These are phyloP conservation scores for Avena sativa DNA, from an alignment of 176 grass and related monocot genomes.

Conservation along the genomic window DNA sequence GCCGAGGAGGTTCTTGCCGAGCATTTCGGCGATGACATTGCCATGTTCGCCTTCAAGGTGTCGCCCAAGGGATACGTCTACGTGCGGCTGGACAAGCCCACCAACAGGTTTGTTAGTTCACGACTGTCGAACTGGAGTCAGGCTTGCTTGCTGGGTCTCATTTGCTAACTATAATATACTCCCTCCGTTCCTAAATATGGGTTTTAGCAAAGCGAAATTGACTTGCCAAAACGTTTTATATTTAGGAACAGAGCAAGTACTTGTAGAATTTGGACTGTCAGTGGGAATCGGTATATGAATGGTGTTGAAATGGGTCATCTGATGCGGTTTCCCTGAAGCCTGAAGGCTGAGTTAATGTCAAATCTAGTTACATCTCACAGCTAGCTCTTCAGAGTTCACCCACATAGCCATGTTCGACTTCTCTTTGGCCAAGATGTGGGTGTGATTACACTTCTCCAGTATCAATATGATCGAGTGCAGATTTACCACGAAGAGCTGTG, in stretches of 20 bases:
- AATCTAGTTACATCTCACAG: neutral
- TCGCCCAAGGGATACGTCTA: slow-evolving; percentile 92
- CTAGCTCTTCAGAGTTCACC: too few relatives aligned
- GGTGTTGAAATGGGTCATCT: neutral
- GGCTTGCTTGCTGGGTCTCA: neutral
- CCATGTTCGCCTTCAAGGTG: slow-evolving; percentile 87
- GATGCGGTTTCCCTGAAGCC: neutral
- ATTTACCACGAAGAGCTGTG: neutral
- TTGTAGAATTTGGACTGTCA: too few relatives aligned
- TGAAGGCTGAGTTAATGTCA: neutral
- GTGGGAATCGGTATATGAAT: neutral
- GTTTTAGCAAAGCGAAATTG: too few relatives aligned
- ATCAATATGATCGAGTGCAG: neutral
- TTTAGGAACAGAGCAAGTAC: too few relatives aligned
- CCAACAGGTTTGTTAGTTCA: slow-evolving; percentile 39
- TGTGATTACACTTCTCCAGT: neutral
- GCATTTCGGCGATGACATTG: slow-evolving; percentile 68
- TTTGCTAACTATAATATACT: neutral
- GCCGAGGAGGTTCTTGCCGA: slow-evolving; percentile 63
- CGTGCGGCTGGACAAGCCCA: slow-evolving; percentile 83
- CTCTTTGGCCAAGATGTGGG: neutral
- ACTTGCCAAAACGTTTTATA: too few relatives aligned
- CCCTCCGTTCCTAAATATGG: too few relatives aligned
- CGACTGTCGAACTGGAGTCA: neutral
- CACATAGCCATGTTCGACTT: neutral